Evolutionary conservation across 2,329 filamentous ascomycete species (phyloP).

Genomic region (Colletotrichum abscissum): DNA sequence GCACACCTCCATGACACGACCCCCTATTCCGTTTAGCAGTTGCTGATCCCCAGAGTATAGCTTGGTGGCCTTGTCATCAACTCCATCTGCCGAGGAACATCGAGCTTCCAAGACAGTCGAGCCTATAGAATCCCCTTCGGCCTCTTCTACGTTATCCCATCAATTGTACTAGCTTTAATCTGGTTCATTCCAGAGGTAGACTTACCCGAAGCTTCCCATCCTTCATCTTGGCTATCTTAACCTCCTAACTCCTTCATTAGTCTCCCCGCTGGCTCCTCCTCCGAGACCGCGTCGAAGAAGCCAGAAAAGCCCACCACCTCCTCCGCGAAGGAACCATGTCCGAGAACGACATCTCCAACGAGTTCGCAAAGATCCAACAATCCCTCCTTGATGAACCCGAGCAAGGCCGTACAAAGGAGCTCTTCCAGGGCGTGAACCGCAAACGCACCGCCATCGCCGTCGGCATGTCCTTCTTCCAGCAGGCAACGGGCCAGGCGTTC

Average conservation of each 20-base stretch:
- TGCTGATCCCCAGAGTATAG: not conserved
- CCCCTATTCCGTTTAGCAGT: too few relatives aligned
- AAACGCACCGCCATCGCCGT: slow-evolving; percentile 42
- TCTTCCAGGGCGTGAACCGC: slow-evolving; percentile 40
- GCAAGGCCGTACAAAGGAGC: slow-evolving; percentile 39
- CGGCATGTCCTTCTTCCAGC: slow-evolving; percentile 39
- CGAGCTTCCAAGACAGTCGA: slow-evolving; percentile 41
- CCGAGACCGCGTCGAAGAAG: slow-evolving; percentile 43
- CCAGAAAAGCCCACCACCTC: slow-evolving; percentile 38
- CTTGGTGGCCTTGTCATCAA: slow-evolving; percentile 41
- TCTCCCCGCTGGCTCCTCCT: slow-evolving; percentile 45
- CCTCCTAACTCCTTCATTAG: slow-evolving; percentile 30
- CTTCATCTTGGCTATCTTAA: not conserved
- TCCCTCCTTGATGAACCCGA: slow-evolving; percentile 28
- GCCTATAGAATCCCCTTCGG: slow-evolving; percentile 49
- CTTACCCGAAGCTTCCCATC: not conserved
- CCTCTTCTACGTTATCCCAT: slow-evolving; percentile 47
- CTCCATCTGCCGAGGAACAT: slow-evolving; percentile 45
- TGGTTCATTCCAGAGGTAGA: slow-evolving; percentile 44
- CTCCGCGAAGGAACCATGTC: slow-evolving; percentile 40
- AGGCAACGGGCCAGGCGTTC: slow-evolving; percentile 38
- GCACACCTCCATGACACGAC: not conserved
- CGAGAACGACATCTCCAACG: slow-evolving; percentile 39
- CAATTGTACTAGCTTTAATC: slow-evolving; percentile 40
- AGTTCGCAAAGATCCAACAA: slow-evolving; percentile 35